Evolutionary conservation across 768 basidiomycete genomes (phyloP).

Genomic region (Boletus eberwhitei): DNA sequence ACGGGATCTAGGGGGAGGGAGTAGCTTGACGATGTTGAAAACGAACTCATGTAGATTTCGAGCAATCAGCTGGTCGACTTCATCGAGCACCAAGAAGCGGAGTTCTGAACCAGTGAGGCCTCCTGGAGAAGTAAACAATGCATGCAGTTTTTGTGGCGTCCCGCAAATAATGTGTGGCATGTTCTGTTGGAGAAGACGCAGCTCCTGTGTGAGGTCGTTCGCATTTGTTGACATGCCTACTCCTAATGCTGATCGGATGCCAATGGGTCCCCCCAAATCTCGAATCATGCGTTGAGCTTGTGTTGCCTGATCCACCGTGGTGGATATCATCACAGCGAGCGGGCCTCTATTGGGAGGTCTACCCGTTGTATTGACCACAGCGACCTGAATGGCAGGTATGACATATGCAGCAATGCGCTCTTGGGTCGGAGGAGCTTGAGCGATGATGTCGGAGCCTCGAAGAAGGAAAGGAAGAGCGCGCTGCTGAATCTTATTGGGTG

Average conservation of each 20-base stretch:
- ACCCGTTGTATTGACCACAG: constrained; percentile 58
- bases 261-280: constrained; percentile 90
- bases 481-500: constrained; percentile 98
- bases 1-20: constrained; percentile 84
- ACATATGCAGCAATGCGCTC: constrained; percentile 98
- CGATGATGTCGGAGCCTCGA: constrained; percentile 93
- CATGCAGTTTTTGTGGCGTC: constrained; percentile 94
- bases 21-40: constrained; percentile 85
- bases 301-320: constrained; percentile 97
- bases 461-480: constrained; percentile 94
- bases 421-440: constrained; percentile 97
- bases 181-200: constrained; percentile 82
- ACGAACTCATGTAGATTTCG: constrained; percentile 96
- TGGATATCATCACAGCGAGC: constrained; percentile 90
- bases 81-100: constrained; percentile 91
- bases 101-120: constrained; percentile 82
- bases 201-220: constrained; percentile 66
- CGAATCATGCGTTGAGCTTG: constrained; percentile 95
- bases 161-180: constrained; percentile 96
- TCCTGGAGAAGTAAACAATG: constrained; percentile 78
- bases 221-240: constrained; percentile 70
- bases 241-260: constrained; percentile 85
- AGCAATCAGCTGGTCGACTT: constrained; percentile 97
- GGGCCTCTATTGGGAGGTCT: constrained; percentile 67
- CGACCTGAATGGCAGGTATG: constrained; percentile 84